Percentiles rank a stretch among this genome's conserved stretches.
phyloP scores from a whole-genome alignment of 495 filamentous ascomycete species.

The Daldinia caldariorum region DNA sequence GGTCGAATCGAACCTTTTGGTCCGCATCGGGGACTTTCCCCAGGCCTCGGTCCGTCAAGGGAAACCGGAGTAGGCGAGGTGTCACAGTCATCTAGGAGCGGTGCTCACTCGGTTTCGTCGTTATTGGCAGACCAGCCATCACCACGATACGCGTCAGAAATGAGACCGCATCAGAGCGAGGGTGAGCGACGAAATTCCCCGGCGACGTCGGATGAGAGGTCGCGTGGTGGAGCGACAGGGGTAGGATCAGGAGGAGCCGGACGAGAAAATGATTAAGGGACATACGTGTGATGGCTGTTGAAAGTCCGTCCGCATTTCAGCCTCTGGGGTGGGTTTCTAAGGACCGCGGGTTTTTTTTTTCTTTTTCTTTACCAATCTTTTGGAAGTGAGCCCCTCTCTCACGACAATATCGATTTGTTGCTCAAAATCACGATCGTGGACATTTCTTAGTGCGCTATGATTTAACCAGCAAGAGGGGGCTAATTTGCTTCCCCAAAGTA shows the following conservation, averaged over 20 bases:
- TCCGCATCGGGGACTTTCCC: conserved; percentile 55
- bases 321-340: conserved; percentile 14
- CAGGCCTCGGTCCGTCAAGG: conserved; percentile 44
- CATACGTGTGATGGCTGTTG: conserved; percentile 8
- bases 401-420: conserved; percentile 23
- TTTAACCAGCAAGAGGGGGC: conserved; percentile 25
- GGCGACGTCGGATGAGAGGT: conserved; percentile 45
- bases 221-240: conserved; percentile 37
- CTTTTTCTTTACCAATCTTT: conserved; percentile 5
- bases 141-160: conserved; percentile 49
- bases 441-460: conserved; percentile 12
- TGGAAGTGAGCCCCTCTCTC: conserved; percentile 4
- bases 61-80: conserved; percentile 43
- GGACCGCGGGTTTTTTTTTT: background rate
- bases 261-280: conserved; percentile 42
- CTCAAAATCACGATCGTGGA: conserved; percentile 6
- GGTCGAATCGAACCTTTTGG: conserved; percentile 51
- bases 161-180: conserved; percentile 41
- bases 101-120: conserved; percentile 60
- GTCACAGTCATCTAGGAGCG: conserved; percentile 48
- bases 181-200: conserved; percentile 43
- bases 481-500: conserved; percentile 1
- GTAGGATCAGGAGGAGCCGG: conserved; percentile 34
- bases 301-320: conserved; percentile 34
- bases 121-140: conserved; percentile 58